Conservation (phyloP, 345 rosid genomes). For the Acer campestre region DNA sequence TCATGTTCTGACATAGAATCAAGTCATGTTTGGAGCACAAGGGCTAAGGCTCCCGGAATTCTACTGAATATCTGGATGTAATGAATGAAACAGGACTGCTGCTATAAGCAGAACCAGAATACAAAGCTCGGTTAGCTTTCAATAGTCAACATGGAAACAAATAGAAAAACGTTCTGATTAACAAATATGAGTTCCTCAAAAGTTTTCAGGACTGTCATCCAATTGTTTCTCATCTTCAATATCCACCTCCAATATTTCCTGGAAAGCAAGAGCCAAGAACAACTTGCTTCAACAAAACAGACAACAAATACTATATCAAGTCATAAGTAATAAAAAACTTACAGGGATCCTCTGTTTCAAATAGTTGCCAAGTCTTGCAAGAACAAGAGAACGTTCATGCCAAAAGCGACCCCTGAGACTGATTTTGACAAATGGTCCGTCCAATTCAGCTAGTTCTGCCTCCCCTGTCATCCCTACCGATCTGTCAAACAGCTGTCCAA, state of each 20-base stretch:
- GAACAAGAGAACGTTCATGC: constrained; percentile 77
- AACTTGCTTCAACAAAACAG: background rate
- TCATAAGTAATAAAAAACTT: constrained; percentile 12
- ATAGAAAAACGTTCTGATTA: background rate
- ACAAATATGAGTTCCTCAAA: constrained; percentile 35
- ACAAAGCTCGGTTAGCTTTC: too few relatives aligned
- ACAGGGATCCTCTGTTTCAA: constrained; percentile 96
- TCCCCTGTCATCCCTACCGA: constrained; percentile 84
- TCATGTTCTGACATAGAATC: too few relatives aligned
- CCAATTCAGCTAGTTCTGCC: constrained; percentile 82
- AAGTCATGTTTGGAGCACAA: too few relatives aligned
- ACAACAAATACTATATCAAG: background rate
- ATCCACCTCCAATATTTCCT: constrained; percentile 89
- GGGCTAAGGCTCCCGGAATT: constrained; percentile 7
- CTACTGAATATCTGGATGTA: background rate
- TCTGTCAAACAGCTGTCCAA: constrained; percentile 74
- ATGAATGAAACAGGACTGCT: background rate
- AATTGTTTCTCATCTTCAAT: constrained; percentile 89
- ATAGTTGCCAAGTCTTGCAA: constrained; percentile 86
- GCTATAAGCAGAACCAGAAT: background rate
- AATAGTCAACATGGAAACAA: background rate
- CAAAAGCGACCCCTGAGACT: constrained; percentile 85
- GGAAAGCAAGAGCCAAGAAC: background rate
- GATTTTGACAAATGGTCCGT: constrained; percentile 90
- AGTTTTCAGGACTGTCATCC: constrained; percentile 90